Evolutionary conservation across 176 grass and related monocot species (phyloP), one percentile per base, ranked within the genome.

Genomic region (Rhynchospora tenuis): DNA sequence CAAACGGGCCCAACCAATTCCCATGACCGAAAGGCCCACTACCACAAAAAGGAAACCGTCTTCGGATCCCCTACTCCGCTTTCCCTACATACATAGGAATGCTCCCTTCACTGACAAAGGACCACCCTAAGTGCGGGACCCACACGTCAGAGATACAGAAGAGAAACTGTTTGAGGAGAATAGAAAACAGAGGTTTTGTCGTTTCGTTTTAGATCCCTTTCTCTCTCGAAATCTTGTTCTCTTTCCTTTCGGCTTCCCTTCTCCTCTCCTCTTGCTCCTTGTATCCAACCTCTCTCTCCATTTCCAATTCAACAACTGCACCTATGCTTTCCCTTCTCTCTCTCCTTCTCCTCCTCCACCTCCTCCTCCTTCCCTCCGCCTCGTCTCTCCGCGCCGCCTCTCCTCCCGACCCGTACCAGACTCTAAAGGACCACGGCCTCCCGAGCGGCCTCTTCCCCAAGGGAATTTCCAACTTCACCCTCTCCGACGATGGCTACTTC

Each of bases 371-470:
- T 14, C 3, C 29, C 11, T 23, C 63, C 43, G 16, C 43, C n/a
- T 29, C 59, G 12, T 65, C 62, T 23, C 0, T 61, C 27, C 45
- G 43, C 61, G 43, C 59, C 61, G 24, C 80, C 44, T 20, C 59
- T 43, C 9, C 38, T 3, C 80, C 63, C 6, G 80, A 82, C 44
- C 86, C 91, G 14, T 86, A 96, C 87, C 69, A 85, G 73, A 88
- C 89, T 29, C 83, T 96, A 14, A 29, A 24, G 4, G 78, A 62
- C 4, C 57, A 96, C 73, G 87, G 85, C 9, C 89, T 96, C 0
- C 91, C 93, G 19, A 64, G 79, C 2, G 93, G 91, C 0, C 73
- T 96, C 0, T 91, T 96, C 1, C 93, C 93, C 8, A 9, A 48
- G 9, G 74, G 91, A 73, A 91, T 96, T 82, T 44, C 65, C 14